Conservation (phyloP, 371 early-diverging fungal genomes). For the Nematocida homosporus region DNA sequence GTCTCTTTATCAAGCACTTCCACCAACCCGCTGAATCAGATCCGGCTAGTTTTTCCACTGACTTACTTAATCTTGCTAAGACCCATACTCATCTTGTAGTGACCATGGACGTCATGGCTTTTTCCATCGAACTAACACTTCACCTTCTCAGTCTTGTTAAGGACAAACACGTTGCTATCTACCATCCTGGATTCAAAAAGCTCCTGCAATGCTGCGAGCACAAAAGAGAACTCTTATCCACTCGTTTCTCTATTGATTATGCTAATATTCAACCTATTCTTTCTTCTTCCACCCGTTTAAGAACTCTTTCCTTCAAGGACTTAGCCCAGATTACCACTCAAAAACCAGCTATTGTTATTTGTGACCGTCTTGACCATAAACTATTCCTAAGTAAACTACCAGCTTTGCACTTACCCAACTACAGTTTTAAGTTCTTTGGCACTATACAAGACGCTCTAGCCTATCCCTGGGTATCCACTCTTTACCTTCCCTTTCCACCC, state of each 20-base stretch:
- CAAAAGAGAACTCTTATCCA: conserved; percentile 21
- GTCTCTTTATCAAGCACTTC: conserved; percentile 20
- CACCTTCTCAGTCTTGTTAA: conserved; percentile 47
- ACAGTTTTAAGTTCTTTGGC: conserved; percentile 35
- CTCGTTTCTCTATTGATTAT: background rate
- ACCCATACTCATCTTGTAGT: background rate
- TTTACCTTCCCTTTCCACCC: background rate
- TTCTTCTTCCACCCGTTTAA: background rate
- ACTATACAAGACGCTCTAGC: conserved; percentile 19
- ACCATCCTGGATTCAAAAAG: conserved; percentile 29
- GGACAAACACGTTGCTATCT: conserved; percentile 12
- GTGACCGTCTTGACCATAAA: conserved; percentile 10
- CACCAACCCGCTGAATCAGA: too few relatives aligned
- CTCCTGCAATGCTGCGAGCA: conserved; percentile 36
- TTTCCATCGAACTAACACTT: conserved; percentile 43
- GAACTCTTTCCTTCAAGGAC: background rate
- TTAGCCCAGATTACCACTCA: background rate
- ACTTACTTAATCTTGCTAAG: background rate
- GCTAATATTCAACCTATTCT: background rate
- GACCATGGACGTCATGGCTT: conserved; percentile 37
- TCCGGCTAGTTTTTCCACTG: conserved; percentile 1
- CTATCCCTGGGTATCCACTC: background rate
- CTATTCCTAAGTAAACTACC: conserved; percentile 17
- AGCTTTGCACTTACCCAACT: conserved; percentile 11
- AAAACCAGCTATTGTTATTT: conserved; percentile 27